Conservation (phyloP, 257 asterid species). For the Ocimum tenuiflorum region DNA sequence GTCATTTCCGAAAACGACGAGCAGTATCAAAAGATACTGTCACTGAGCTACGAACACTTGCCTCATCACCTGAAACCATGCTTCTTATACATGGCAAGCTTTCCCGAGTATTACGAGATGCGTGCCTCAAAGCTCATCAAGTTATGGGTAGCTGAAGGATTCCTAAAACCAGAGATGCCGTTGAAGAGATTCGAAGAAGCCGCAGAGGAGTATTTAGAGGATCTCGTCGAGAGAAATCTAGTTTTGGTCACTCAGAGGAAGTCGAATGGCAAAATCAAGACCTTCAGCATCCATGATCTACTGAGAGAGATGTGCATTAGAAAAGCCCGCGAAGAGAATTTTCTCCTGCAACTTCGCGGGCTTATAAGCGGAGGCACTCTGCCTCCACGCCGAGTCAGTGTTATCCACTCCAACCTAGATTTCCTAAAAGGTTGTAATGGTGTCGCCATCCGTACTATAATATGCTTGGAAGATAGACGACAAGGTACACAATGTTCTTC, state of each 20-base stretch:
- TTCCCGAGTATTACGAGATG: background rate
- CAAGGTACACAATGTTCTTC: background rate
- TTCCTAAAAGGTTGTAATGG: background rate
- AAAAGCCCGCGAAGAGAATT: conserved; percentile 1
- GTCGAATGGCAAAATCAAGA: conserved; percentile 7
- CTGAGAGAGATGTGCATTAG: conserved; percentile 10
- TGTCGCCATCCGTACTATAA: background rate
- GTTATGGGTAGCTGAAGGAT: conserved; percentile 10
- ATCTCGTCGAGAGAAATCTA: background rate
- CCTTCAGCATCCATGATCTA: conserved; percentile 1
- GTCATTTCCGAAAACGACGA: background rate
- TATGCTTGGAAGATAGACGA: background rate
- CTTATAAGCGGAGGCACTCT: background rate
- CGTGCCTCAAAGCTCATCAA: background rate
- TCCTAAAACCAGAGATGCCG: background rate
- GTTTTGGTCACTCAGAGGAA: background rate
- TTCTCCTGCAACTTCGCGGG: background rate
- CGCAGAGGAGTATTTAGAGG: background rate
- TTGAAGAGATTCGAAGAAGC: background rate
- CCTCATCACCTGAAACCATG: conserved; percentile 2
- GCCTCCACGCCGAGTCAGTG: background rate
- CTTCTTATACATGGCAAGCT: background rate
- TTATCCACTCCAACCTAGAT: background rate
- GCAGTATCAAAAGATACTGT: conserved; percentile 1
- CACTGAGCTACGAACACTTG: conserved; percentile 7